A percentile compares a stretch with the other conserved stretches of the same genome.
These are phyloP conservation scores for Pochonia chlamydosporia DNA, from an alignment of 2,329 filamentous ascomycete species.

Conservation along the genomic window DNA sequence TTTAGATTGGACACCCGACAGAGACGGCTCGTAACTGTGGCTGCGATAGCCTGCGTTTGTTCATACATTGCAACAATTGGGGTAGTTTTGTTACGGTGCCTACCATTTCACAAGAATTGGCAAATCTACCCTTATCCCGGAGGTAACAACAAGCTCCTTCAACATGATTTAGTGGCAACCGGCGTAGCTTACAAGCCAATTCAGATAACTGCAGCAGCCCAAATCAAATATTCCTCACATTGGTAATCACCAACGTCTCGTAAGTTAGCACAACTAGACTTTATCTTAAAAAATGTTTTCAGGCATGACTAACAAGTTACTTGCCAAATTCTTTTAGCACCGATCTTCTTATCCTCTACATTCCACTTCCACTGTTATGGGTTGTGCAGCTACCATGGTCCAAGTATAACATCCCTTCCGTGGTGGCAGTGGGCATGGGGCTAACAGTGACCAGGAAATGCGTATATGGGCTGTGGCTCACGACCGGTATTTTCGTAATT, in stretches of 20 bases:
- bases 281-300: background rate
- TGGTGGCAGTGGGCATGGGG: background rate
- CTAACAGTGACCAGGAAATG: slow-evolving; percentile 12
- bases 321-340: no score
- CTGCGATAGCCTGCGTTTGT: slow-evolving; percentile 11
- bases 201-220: slow-evolving; percentile 15
- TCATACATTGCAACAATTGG: slow-evolving; percentile 15
- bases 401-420: slow-evolving; percentile 6
- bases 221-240: slow-evolving; percentile 14
- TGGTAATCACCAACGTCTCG: slow-evolving; percentile 18
- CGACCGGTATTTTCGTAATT: slow-evolving; percentile 18
- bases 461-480: slow-evolving; percentile 17
- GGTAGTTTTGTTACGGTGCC: slow-evolving; percentile 15
- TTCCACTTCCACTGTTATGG: slow-evolving; percentile 18
- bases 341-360: slow-evolving; percentile 17
- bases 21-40: slow-evolving; percentile 12
- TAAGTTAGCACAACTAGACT: slow-evolving; percentile 8
- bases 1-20: slow-evolving; percentile 16
- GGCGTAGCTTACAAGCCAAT: background rate
- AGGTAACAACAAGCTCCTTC: slow-evolving; percentile 5
- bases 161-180: background rate
- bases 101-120: slow-evolving; percentile 19
- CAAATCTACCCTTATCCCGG: slow-evolving; percentile 19
- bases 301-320: background rate
- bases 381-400: slow-evolving; percentile 15